These are phyloP conservation scores for Angomonas deanei DNA, from an alignment of 208 protist genomes.

Conservation along the genomic window DNA sequence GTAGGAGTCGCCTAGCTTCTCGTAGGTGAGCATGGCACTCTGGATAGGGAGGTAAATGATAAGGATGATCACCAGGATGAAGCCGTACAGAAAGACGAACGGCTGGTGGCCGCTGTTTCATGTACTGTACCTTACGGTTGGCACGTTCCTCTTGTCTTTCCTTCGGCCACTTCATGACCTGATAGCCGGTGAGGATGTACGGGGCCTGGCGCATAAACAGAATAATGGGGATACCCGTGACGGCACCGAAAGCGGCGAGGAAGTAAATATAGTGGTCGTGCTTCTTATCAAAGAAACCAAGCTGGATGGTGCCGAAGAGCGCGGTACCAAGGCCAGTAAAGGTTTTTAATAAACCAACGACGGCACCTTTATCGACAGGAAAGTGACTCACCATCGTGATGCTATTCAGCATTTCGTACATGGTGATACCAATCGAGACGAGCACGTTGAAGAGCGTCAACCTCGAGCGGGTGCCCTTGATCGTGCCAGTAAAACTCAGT, in stretches of 20 bases:
- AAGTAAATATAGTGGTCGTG: slow-evolving; percentile 28
- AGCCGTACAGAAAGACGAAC: slow-evolving; percentile 20
- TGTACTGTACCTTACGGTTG: slow-evolving; percentile 16
- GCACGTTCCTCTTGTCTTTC: slow-evolving; percentile 8
- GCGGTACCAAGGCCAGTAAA: slow-evolving; percentile 41
- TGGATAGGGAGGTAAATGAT: slow-evolving; percentile 27
- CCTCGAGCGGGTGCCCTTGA: slow-evolving; percentile 14
- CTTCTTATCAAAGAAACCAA: slow-evolving; percentile 27
- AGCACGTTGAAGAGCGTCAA: slow-evolving; percentile 21
- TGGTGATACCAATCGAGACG: slow-evolving; percentile 15
- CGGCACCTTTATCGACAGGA: slow-evolving; percentile 21
- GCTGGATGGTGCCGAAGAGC: slow-evolving; percentile 33
- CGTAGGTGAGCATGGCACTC: slow-evolving; percentile 2
- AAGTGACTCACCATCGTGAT: slow-evolving; percentile 38
- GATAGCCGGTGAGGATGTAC: slow-evolving; percentile 22
- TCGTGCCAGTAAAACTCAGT: slow-evolving; percentile 24
- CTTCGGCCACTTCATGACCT: slow-evolving; percentile 4
- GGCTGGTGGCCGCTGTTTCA: slow-evolving; percentile 20
- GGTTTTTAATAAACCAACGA: slow-evolving; percentile 38
- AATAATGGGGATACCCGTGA: slow-evolving; percentile 17
- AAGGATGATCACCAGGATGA: slow-evolving; percentile 20
- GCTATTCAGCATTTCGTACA: slow-evolving; percentile 21
- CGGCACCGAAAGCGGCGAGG: slow-evolving; percentile 12
- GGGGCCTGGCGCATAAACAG: slow-evolving; percentile 24
- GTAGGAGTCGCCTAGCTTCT: slow-evolving; percentile 6